Base-by-base conservation (phyloP, 1,284 basidiomycete genomes). In the Papiliotrema nemorosa region DNA sequence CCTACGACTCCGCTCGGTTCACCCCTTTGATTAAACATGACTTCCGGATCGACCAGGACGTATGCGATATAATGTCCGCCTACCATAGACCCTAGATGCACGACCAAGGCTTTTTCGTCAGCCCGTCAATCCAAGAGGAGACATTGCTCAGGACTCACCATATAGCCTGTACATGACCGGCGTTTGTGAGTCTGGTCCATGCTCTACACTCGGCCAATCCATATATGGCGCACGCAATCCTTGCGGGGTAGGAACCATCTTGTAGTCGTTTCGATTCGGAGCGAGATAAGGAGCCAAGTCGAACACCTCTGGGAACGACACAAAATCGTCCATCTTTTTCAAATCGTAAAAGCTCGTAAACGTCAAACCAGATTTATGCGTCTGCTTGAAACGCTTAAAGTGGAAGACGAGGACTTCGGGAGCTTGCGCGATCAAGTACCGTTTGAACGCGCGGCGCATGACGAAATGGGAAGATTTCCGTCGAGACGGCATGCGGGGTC, bases 321-420 rank as follows among this genome's bases (percentile, higher is more conserved):
- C 84, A 57, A 83, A 87, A 64, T 96, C 92, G 54, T 78, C 75
- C 52, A 91, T 92, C 67, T 75, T 76, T 55, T 60, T 76, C 67
- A 69, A 56, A 54, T 60, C 63, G 35, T 63, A 63, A 55, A 74
- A 75, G 27, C 59, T 67, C 21, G 52, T 55, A 44, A 71, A 73
- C n/a, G 55, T 53, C 38, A 68, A 31, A 41, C 53, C 57, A 2
- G 53, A 50, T 49, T 69, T 69, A 13, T 57, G 53, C 9, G 78
- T 75, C 70, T 91, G 88, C 72, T 93, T 89, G 77, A 97, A 97
- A 29, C 92, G 82, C 77, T 96, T 97, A 45, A 96, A 80, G 62
- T 97, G 92, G 54, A 97, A 82, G 47, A 94, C 88, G 52, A 97
- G 81, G 26, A 96, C 82, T 0, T 90, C 89, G 0, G 92, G 92